Percentiles rank a stretch among this genome's conserved stretches.
Evolutionary conservation across 176 grass and related monocot species (phyloP).

Genomic region (Pharus latifolius): DNA sequence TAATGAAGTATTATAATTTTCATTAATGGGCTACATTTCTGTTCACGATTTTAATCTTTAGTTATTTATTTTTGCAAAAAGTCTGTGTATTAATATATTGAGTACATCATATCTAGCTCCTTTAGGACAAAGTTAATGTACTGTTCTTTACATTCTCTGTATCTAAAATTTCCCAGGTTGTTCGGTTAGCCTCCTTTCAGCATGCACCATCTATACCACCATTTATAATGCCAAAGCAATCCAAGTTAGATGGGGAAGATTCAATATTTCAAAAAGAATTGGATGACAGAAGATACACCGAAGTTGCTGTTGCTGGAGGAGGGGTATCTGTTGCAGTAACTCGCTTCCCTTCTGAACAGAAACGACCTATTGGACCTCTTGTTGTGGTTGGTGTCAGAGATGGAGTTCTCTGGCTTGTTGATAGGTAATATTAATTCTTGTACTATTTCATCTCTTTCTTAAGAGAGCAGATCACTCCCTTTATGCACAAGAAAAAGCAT

Average conservation of each 20-base stretch:
- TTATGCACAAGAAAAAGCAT: not conserved
- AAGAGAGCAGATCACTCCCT: constrained; percentile 11
- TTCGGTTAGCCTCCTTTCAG: constrained; percentile 97
- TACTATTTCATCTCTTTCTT: constrained; percentile 7
- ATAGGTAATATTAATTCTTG: constrained; percentile 53
- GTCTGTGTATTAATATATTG: not conserved
- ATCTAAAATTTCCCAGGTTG: constrained; percentile 50
- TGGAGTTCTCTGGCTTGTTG: constrained; percentile 93
- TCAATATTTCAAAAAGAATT: constrained; percentile 71
- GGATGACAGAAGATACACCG: constrained; percentile 82
- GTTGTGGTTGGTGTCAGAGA: constrained; percentile 91
- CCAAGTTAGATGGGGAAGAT: constrained; percentile 68
- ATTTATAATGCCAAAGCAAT: constrained; percentile 83
- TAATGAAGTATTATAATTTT: not conserved
- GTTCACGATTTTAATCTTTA: not conserved
- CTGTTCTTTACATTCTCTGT: not conserved
- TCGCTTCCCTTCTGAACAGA: constrained; percentile 91
- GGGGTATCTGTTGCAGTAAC: constrained; percentile 94
- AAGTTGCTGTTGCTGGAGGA: constrained; percentile 98
- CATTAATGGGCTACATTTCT: not conserved
- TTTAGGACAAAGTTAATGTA: not conserved
- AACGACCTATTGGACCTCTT: constrained; percentile 93
- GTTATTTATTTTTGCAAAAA: not conserved
- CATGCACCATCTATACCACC: constrained; percentile 60
- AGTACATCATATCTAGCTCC: not conserved